Conservation (phyloP, 2,329 filamentous ascomycete species). For the Pseudocercospora cruenta region DNA sequence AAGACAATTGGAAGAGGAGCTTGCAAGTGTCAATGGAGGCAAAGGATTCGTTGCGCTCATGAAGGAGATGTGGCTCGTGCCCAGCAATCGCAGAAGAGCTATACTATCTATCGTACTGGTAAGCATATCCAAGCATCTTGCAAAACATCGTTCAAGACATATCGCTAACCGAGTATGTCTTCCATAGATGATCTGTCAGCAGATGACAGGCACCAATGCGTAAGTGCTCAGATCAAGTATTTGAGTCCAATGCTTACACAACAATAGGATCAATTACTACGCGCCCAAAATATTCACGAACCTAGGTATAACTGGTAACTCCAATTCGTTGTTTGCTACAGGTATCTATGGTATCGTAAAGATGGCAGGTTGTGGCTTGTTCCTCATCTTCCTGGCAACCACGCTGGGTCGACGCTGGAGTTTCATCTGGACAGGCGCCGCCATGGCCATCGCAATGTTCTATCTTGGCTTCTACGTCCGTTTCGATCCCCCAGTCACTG, state of each 20-base stretch:
- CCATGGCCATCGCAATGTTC: slow-evolving; percentile 64
- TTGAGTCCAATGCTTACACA: not conserved
- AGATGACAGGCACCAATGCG: slow-evolving; percentile 69
- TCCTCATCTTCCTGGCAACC: slow-evolving; percentile 26
- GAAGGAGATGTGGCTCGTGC: slow-evolving; percentile 54
- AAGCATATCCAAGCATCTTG: no score
- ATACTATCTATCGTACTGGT: slow-evolving; percentile 63
- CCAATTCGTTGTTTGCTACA: slow-evolving; percentile 29
- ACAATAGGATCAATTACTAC: slow-evolving; percentile 20
- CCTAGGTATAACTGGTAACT: slow-evolving; percentile 29
- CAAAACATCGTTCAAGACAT: no score
- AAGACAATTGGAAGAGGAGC: slow-evolving; percentile 55
- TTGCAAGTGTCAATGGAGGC: slow-evolving; percentile 70
- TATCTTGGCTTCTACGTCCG: slow-evolving; percentile 72
- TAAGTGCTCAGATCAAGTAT: not conserved
- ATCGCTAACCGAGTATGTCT: no score
- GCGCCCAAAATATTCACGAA: slow-evolving; percentile 26
- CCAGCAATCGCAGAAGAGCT: slow-evolving; percentile 39
- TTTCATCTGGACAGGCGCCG: slow-evolving; percentile 47
- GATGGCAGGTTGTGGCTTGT: slow-evolving; percentile 24
- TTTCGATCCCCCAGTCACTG: slow-evolving; percentile 59
- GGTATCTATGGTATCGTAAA: slow-evolving; percentile 33
- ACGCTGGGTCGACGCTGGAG: slow-evolving; percentile 61
- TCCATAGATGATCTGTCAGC: slow-evolving; percentile 64
- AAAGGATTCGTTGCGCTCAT: slow-evolving; percentile 38